Conservation (phyloP, 1,284 basidiomycete species). For the Inonotus hispidus region DNA sequence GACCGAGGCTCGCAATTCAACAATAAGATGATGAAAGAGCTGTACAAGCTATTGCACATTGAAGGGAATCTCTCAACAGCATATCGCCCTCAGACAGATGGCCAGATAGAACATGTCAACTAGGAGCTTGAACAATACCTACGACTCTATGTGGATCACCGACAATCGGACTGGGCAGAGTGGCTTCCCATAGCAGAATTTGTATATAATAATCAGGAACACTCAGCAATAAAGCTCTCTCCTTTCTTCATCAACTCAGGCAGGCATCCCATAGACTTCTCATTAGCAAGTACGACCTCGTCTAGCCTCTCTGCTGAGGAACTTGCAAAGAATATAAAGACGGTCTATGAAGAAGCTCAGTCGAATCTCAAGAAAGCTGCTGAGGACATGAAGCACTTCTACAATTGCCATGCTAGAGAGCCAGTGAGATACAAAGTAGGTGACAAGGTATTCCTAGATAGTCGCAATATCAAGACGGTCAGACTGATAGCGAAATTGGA, state of each 20-base stretch:
- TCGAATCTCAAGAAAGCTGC: too few species aligned
- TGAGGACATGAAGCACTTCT: too few species aligned
- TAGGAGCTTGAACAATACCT: conserved; percentile 5
- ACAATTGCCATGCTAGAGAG: too few species aligned
- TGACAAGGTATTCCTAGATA: too few species aligned
- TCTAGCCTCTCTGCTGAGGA: too few species aligned
- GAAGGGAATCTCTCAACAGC: conserved; percentile 11
- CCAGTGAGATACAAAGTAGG: too few species aligned
- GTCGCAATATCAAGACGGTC: too few species aligned
- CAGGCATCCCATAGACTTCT: too few species aligned
- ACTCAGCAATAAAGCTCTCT: neutral
- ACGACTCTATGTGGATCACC: neutral
- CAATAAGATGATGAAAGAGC: neutral
- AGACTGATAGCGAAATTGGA: too few species aligned
- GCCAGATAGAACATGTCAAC: neutral
- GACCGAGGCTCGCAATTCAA: neutral
- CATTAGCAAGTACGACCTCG: too few species aligned
- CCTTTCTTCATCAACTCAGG: neutral
- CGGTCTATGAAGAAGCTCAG: too few species aligned
- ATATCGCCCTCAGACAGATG: conserved; percentile 30
- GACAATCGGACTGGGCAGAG: neutral
- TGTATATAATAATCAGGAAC: neutral
- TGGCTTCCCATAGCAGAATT: neutral
- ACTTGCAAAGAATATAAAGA: too few species aligned
- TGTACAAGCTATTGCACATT: neutral